Evolutionary conservation across 495 filamentous ascomycete genomes (phyloP).

Genomic region (Penicillium silybi): DNA sequence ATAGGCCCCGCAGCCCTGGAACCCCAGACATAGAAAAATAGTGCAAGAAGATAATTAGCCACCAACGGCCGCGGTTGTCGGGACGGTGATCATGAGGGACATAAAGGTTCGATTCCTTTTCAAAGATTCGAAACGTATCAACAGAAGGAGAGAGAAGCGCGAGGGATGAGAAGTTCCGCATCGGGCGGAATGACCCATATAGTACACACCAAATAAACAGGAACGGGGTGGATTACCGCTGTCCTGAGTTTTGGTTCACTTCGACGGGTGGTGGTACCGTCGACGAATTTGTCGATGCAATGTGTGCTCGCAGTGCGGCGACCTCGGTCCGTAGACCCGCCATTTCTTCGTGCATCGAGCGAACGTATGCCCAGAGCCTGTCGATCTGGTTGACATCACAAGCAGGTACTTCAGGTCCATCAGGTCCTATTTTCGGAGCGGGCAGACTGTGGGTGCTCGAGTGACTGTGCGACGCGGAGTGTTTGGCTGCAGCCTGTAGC

Average conservation of each 20-base stretch:
- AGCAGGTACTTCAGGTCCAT: slow-evolving; percentile 20
- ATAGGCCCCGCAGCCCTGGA: background rate
- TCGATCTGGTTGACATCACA: slow-evolving; percentile 28
- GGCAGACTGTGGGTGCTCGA: slow-evolving; percentile 40
- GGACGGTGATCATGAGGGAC: slow-evolving; percentile 18
- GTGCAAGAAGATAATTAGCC: slow-evolving; percentile 8
- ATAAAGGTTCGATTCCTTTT: slow-evolving; percentile 7
- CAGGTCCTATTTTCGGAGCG: slow-evolving; percentile 23
- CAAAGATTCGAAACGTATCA: slow-evolving; percentile 10
- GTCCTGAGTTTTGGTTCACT: slow-evolving; percentile 23
- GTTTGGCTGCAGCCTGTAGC: slow-evolving; percentile 32
- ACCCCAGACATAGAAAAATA: slow-evolving; percentile 1
- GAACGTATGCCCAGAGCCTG: slow-evolving; percentile 46
- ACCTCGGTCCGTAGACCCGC: slow-evolving; percentile 37
- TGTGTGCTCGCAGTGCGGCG: slow-evolving; percentile 34
- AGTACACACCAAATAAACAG: slow-evolving; percentile 21
- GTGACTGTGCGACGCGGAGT: slow-evolving; percentile 34
- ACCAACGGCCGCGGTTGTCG: slow-evolving; percentile 18
- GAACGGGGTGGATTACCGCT: slow-evolving; percentile 14
- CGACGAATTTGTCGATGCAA: slow-evolving; percentile 32
- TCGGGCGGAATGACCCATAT: slow-evolving; percentile 12
- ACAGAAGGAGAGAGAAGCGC: slow-evolving; percentile 11
- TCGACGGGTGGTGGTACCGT: slow-evolving; percentile 19
- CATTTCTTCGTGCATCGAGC: slow-evolving; percentile 42
- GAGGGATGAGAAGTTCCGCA: background rate